Base-by-base conservation (phyloP, 768 basidiomycete genomes). In the Kwoniella sp. region DNA sequence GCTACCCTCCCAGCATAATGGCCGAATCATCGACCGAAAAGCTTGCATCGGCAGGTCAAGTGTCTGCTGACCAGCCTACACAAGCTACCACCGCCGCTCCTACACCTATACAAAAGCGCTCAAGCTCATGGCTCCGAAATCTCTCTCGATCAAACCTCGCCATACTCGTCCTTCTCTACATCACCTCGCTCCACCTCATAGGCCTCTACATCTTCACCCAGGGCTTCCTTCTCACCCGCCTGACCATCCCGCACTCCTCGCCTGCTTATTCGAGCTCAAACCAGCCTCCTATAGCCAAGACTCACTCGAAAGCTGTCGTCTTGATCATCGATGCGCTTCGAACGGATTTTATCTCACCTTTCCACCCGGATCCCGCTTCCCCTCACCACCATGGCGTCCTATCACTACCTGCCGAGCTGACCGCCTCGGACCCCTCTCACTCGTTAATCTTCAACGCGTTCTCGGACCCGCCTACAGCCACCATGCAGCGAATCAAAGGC, bases 401-500 rank as follows among this genome's bases (percentile, higher is more conserved):
- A 25, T 89, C 87, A 0, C 83, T 95, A 13, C 95, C 95, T 0
- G 82, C 83, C 2, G 85, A 90, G 72, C 83, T 97, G 33, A 88
- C 90, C 0, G 81, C 82, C 0, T 72, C 80, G 1, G 80, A 84
- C 17, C 94, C 96, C 0, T 77, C 82, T 40, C 85, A 88, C 57
- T 94, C 93, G 0, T 87, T 95, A 78, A 82, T 98, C 48, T 92
- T 91, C 80, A 90, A 97, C 74, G 84, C 91, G 1, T 88, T 90
- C 80, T 87, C 92, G 2, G 95, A 99, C 73, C 95, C 96, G 0
- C 96, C 96, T 0, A 99, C 96, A 0, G 87, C 92, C 0, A 98
- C 95, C 0, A 84, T 98, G 40, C 96, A 98, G 77, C 86, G 96
- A 1, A 88, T 99, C 69, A 99, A 99, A 73, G 96, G 88, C 0